Percentiles rank a stretch among this genome's conserved stretches.
Evolutionary conservation across 2,329 filamentous ascomycete species (phyloP).

Genomic region (Magnaporthiopsis incrustans): DNA sequence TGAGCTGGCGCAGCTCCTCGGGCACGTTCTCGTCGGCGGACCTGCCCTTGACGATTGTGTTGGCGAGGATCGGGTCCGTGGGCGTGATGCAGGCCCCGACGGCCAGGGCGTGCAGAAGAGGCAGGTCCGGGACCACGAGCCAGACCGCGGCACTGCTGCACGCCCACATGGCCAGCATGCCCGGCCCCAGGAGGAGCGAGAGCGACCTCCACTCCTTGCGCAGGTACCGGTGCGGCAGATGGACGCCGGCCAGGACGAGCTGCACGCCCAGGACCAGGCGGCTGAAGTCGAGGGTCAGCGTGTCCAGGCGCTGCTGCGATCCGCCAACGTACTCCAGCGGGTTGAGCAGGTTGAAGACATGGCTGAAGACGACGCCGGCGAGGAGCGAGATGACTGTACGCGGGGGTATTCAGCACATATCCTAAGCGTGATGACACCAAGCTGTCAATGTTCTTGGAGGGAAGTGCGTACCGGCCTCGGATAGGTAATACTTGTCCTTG

Average conservation of each 20-base stretch:
- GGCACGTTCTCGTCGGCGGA: slow-evolving; percentile 90
- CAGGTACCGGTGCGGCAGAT: slow-evolving; percentile 78
- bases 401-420: slow-evolving; percentile 6
- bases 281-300: slow-evolving; percentile 75
- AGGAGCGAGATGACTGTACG: slow-evolving; percentile 70
- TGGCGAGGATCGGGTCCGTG: slow-evolving; percentile 80
- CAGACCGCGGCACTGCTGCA: slow-evolving; percentile 71
- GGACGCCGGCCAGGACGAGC: slow-evolving; percentile 79
- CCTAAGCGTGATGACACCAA: too few relatives aligned
- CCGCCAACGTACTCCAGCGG: slow-evolving; percentile 64
- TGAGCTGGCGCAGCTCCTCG: slow-evolving; percentile 69
- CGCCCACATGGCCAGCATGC: slow-evolving; percentile 85
- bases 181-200: slow-evolving; percentile 66
- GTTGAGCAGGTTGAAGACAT: slow-evolving; percentile 66
- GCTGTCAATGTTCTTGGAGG: too few relatives aligned
- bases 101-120: slow-evolving; percentile 70
- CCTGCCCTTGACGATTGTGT: slow-evolving; percentile 86
- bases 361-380: slow-evolving; percentile 71
- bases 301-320: slow-evolving; percentile 50
- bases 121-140: slow-evolving; percentile 62
- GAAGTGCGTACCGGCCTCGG: slow-evolving; percentile 73
- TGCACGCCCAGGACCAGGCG: slow-evolving; percentile 85
- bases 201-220: slow-evolving; percentile 71
- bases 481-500: slow-evolving; percentile 86
- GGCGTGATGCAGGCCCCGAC: slow-evolving; percentile 85